Evolutionary conservation across 768 basidiomycete species (phyloP), one percentile per base, ranked within the genome.

Genomic region (Erythrobasidium yunnanense): DNA sequence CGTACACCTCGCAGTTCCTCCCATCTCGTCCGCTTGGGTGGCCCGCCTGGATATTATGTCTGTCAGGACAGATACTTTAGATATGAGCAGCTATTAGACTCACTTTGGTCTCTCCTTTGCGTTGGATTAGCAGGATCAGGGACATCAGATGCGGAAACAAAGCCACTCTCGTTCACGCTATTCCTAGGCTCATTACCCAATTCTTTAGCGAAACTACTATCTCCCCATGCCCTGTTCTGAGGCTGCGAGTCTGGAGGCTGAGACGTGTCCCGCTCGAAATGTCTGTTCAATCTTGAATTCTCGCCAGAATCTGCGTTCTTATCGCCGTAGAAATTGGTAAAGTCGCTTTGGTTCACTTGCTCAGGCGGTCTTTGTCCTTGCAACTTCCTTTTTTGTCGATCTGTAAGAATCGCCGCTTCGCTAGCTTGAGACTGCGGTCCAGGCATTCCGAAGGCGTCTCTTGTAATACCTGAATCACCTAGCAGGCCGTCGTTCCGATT

Each of bases 1-100:
- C 46, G 42, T 4, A 29, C 22, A 38, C 60, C 60, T 2, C 60
- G 60, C 18, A 63, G 47, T 23, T 63, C 60, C n/a, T 63, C 60
- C 60, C 60, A 63, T 2, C 60, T 23, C 7, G 60, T 50, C 27
- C 49, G 49, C 13, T 13, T 51, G 22, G 49, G 11, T 25, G 49
- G 49, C 49, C 8, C 13, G 17, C 8, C 49, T 11, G 49, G 7
- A 51, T 11, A 51, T 51, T 8, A 13, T 8, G 38, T 42, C n/a
- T 11, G 38, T n/a, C 38, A 42, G 38, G n/a, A 11, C 11, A 42
- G 38, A 11, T n/a, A n/a, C 38, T 11, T 11, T 42, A n/a, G 11
- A 11, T 11, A 42, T 42, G 38, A 11, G 38, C 11, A 11, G 38
- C n/a, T n/a, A n/a, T n/a, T 11, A 42, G 38, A 42, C 38, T n/a